Percentiles rank a stretch among this genome's conserved stretches.
phyloP scores from a whole-genome alignment of 306 rosid species.

The Glycine latifolia region DNA sequence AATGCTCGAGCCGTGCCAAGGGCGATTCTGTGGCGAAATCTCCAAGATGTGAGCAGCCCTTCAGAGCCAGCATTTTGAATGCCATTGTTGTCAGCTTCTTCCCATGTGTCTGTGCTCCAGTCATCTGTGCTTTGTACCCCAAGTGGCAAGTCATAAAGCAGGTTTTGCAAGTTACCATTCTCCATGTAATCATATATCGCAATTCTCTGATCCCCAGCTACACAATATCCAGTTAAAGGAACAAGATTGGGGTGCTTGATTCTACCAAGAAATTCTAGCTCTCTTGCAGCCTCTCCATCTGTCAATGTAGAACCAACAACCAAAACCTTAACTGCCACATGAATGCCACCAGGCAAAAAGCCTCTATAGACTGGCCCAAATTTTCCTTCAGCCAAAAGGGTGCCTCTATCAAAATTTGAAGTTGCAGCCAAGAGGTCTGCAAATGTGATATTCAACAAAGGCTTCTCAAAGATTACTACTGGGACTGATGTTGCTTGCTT shows the following conservation, averaged over 20 bases:
- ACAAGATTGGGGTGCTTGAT: constrained; percentile 97
- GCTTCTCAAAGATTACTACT: constrained; percentile 93
- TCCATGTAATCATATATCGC: constrained; percentile 99
- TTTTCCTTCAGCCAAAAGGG: constrained; percentile 98
- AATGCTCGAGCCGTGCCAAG: constrained; percentile 94
- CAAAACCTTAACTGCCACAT: constrained; percentile 93
- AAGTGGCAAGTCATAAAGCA: constrained; percentile 93
- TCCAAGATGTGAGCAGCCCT: constrained; percentile 84
- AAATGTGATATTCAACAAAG: constrained; percentile 85
- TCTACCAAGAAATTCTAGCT: constrained; percentile 93
- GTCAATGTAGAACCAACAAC: constrained; percentile 93
- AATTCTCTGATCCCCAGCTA: constrained; percentile 97
- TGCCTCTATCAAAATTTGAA: constrained; percentile 91
- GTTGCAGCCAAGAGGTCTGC: constrained; percentile 94
- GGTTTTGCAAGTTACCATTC: constrained; percentile 94
- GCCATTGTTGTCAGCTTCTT: constrained; percentile 68
- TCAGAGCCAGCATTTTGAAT: constrained; percentile 83
- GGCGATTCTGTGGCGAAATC: constrained; percentile 90
- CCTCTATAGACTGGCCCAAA: constrained; percentile 99
- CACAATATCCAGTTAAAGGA: constrained; percentile 94
- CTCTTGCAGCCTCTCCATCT: constrained; percentile 91
- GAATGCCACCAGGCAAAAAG: constrained; percentile 88
- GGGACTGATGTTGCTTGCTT: constrained; percentile 94
- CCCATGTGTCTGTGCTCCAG: constrained; percentile 98
- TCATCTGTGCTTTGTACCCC: constrained; percentile 91